Conservation (phyloP, 768 basidiomycete genomes). For the Russula ochroleuca region DNA sequence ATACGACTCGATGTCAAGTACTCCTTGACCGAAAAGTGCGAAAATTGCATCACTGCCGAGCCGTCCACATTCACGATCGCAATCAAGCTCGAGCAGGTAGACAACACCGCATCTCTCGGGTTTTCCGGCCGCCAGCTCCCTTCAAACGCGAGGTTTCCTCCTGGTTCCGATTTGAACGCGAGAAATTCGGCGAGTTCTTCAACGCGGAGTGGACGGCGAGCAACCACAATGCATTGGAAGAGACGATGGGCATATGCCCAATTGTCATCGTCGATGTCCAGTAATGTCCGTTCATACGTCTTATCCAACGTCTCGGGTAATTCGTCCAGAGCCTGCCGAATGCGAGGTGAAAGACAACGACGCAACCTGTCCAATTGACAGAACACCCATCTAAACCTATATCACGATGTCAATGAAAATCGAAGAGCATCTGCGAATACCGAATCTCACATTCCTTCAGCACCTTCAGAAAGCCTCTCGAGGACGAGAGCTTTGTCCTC, state of each 20-base stretch:
- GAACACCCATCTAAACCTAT: not conserved
- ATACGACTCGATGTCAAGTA: not conserved
- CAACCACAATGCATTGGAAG: not conserved
- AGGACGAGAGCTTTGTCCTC: not conserved
- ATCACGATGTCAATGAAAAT: not conserved
- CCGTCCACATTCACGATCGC: not conserved
- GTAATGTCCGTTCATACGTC: not conserved
- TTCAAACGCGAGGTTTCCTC: not conserved
- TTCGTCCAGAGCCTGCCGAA: not conserved
- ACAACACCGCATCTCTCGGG: not conserved
- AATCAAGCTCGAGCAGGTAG: not conserved
- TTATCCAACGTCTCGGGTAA: not conserved
- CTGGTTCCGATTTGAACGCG: not conserved
- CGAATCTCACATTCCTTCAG: not conserved
- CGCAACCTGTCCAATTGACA: not conserved
- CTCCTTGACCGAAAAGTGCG: slow-evolving; percentile 1
- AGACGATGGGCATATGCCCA: no score
- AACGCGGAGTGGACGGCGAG: not conserved
- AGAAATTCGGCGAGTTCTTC: not conserved
- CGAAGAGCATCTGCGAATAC: not conserved
- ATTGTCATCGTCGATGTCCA: not conserved
- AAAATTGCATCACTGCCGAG: not conserved
- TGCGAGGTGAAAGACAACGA: not conserved
- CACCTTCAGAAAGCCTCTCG: not conserved
- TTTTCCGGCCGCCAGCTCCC: not conserved